Conservation (phyloP, 192 early-diverging fungal species). For the Coemansia sp. region DNA sequence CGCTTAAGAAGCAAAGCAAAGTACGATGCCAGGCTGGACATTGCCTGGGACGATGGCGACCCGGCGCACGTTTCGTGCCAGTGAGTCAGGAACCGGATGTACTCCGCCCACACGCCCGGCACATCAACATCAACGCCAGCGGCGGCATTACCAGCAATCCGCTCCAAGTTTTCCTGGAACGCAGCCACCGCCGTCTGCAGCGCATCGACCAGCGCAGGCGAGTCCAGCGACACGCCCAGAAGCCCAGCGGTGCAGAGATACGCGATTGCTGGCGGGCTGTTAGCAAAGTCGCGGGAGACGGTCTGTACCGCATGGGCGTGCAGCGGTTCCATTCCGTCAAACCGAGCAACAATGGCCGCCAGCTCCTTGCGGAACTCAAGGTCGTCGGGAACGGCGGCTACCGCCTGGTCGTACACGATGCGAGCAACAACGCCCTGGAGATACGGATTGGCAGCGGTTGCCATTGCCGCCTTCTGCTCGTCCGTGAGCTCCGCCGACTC, state of each 20-base stretch:
- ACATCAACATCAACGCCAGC: slow-evolving; percentile 12
- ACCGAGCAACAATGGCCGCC: slow-evolving; percentile 62
- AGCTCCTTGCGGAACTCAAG: slow-evolving; percentile 76
- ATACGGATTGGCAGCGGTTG: slow-evolving; percentile 58
- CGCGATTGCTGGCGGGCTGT: slow-evolving; percentile 38
- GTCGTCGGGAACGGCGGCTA: slow-evolving; percentile 69
- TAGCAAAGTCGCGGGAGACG: slow-evolving; percentile 37
- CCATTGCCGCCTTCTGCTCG: slow-evolving; percentile 53
- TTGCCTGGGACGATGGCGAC: not conserved
- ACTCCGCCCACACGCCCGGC: slow-evolving; percentile 63
- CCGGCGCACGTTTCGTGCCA: slow-evolving; percentile 28
- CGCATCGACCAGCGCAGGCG: slow-evolving; percentile 59
- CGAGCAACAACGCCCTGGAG: slow-evolving; percentile 73
- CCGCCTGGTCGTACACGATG: slow-evolving; percentile 78
- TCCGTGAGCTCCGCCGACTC: slow-evolving; percentile 24
- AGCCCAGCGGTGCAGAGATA: slow-evolving; percentile 60
- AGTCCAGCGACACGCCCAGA: slow-evolving; percentile 59
- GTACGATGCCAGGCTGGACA: slow-evolving; percentile 21
- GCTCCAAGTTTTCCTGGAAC: slow-evolving; percentile 55
- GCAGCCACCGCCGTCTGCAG: slow-evolving; percentile 52
- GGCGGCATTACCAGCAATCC: not conserved
- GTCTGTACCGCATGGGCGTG: slow-evolving; percentile 18
- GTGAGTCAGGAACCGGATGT: slow-evolving; percentile 61
- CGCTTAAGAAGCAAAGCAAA: slow-evolving; percentile 57
- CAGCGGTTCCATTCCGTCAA: slow-evolving; percentile 47